Percentiles rank a stretch among this genome's conserved stretches.
phyloP scores from a whole-genome alignment of 176 grass and related monocot genomes.

The Rhipidocladum racemiflorum region DNA sequence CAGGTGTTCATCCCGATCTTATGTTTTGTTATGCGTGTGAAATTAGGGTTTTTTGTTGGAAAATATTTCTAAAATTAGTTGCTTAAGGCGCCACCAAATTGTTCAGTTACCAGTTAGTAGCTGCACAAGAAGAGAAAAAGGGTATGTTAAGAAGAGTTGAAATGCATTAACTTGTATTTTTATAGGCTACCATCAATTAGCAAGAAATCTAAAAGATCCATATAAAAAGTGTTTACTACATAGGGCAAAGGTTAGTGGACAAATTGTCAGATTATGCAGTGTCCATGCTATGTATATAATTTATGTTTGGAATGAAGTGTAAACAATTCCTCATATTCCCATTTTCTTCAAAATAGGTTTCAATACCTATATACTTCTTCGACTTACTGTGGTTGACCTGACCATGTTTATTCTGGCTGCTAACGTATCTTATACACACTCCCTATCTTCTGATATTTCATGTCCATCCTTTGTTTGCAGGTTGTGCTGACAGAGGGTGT shows the following conservation, averaged over 20 bases:
- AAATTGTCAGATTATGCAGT: background rate
- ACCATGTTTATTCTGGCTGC: background rate
- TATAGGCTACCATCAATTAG: background rate
- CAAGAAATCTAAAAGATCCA: background rate
- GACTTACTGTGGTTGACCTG: background rate
- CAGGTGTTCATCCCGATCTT: conserved; percentile 52
- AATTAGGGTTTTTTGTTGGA: background rate
- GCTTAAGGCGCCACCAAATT: background rate
- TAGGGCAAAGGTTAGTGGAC: background rate
- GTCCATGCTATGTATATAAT: background rate
- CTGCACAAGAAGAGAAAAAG: conserved; percentile 7
- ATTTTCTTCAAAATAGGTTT: background rate
- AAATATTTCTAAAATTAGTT: background rate
- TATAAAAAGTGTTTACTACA: background rate
- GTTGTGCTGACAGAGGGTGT: conserved; percentile 73
- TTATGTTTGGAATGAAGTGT: conserved; percentile 7
- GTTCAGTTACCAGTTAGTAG: background rate
- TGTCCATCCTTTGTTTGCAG: conserved; percentile 39
- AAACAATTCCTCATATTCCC: background rate
- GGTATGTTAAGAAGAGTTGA: background rate
- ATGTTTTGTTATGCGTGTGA: background rate
- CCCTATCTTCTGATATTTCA: conserved; percentile 11
- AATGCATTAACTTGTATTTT: conserved; percentile 21
- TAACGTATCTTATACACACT: conserved; percentile 8
- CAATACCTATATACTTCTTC: background rate